phyloP scores from a whole-genome alignment of 2,329 filamentous ascomycete genomes.

The Fusarium clavum region DNA sequence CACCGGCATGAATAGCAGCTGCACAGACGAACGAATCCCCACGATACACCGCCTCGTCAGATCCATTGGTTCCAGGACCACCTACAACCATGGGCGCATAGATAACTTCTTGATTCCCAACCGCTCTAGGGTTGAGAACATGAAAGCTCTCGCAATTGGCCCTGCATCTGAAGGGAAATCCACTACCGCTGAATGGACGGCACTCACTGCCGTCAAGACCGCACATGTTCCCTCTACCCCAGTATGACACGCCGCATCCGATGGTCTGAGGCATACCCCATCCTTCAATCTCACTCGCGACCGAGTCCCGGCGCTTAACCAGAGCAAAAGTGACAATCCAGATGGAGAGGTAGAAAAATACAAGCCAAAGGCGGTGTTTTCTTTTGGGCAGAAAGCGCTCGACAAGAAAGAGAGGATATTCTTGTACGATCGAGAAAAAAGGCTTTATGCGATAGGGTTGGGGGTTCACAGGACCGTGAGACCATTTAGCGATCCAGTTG shows the following conservation, averaged over 20 bases:
- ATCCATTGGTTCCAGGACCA: slow-evolving; percentile 63
- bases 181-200: slow-evolving; percentile 77
- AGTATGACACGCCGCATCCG: slow-evolving; percentile 76
- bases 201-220: slow-evolving; percentile 80
- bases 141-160: slow-evolving; percentile 75
- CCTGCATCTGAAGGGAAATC: slow-evolving; percentile 80
- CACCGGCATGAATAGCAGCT: slow-evolving; percentile 84
- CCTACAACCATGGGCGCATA: slow-evolving; percentile 76
- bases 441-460: slow-evolving; percentile 63
- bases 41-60: slow-evolving; percentile 74
- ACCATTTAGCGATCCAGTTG: slow-evolving; percentile 61
- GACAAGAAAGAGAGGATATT: slow-evolving; percentile 72
- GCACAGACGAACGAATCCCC: slow-evolving; percentile 91
- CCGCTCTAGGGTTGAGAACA: slow-evolving; percentile 78
- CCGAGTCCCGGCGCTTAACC: slow-evolving; percentile 72
- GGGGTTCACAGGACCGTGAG: slow-evolving; percentile 66
- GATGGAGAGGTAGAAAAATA: slow-evolving; percentile 69
- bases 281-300: slow-evolving; percentile 70
- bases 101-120: slow-evolving; percentile 75
- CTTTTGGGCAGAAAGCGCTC: slow-evolving; percentile 70
- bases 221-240: slow-evolving; percentile 77
- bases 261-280: slow-evolving; percentile 75
- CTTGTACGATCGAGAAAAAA: slow-evolving; percentile 74
- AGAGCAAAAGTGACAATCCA: slow-evolving; percentile 79
- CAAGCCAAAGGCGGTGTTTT: slow-evolving; percentile 68